Evolutionary conservation across 2,329 filamentous ascomycete genomes (phyloP), one percentile per base, ranked within the genome.

Genomic region (Seiridium unicorne): DNA sequence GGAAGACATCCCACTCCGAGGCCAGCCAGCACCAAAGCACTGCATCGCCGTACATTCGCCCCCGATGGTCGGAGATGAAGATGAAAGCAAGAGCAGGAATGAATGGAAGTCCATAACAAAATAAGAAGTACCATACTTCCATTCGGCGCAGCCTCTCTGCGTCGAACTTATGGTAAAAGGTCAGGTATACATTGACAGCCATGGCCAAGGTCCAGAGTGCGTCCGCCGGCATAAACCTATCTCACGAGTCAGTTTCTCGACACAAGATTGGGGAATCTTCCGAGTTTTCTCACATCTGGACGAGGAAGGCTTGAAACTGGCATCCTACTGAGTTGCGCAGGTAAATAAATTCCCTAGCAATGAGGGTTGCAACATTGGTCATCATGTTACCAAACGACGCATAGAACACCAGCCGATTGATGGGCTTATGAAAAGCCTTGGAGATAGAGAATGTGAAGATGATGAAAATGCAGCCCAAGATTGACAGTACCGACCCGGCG

Each of bases 401-500:
- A 72, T 90, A 95, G 73, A 96, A 94, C 8, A 94, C 88, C 0
- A 96, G 81, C 18, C 92, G 83, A 70, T 95, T 95, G 76, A 95
- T 93, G n/a, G 91, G 90, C 70, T 93, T 94, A 68, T 90, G 89
- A 71, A 95, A 95, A 4, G 82, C 81, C 13, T 80, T 82, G 38
- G 88, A 91, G n/a, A 75, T 73, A 36, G 84, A 75, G 69, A 93
- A 95, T 3, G 90, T 93, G 59, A 79, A 66, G 58, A 94, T 86
- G 68, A 93, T 89, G 71, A 93, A 86, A 38, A 88, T 66, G 48
- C 88, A 90, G 60, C 90, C 91, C 1, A 89, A 56, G 0, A 95
- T 73, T 1, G 91, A 94, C 48, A 93, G 74, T 6, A 87, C 81
- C 0, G 91, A 93, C 69, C 87, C 86, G 13, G 83, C 77, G 54